These are phyloP conservation scores for Pseudoneurospora amorphoporcata DNA, from an alignment of 495 filamentous ascomycete species.

Conservation along the genomic window DNA sequence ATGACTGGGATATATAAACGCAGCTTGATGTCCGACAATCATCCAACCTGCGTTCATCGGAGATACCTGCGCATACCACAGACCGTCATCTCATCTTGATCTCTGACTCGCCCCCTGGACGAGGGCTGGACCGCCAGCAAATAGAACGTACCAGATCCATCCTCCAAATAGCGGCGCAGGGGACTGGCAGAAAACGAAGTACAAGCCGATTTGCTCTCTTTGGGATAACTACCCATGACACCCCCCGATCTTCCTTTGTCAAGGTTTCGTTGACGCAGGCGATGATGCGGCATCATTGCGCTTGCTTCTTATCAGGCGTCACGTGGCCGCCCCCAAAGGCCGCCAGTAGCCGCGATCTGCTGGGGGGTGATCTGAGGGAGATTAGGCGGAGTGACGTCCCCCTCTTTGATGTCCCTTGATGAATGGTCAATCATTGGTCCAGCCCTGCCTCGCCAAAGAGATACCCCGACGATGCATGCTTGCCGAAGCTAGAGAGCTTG, in stretches of 20 bases:
- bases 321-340: conserved; percentile 16
- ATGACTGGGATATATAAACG: background rate
- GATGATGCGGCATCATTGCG: conserved; percentile 18
- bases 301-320: conserved; percentile 18
- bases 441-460: background rate
- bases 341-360: conserved; percentile 20
- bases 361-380: conserved; percentile 1
- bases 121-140: background rate
- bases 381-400: background rate
- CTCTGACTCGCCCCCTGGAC: background rate
- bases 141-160: conserved; percentile 8
- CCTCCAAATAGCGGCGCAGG: background rate
- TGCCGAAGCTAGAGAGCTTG: conserved; percentile 5
- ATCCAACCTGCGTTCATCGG: background rate
- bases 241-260: conserved; percentile 15
- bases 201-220: conserved; percentile 8
- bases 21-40: background rate
- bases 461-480: background rate
- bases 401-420: conserved; percentile 1
- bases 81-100: background rate
- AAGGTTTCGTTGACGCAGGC: conserved; percentile 13
- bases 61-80: background rate
- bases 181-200: background rate
- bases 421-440: conserved; percentile 3
- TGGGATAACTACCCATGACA: background rate